Base-by-base conservation (phyloP, 495 filamentous ascomycete genomes). In the Cladorrhinum samala region DNA sequence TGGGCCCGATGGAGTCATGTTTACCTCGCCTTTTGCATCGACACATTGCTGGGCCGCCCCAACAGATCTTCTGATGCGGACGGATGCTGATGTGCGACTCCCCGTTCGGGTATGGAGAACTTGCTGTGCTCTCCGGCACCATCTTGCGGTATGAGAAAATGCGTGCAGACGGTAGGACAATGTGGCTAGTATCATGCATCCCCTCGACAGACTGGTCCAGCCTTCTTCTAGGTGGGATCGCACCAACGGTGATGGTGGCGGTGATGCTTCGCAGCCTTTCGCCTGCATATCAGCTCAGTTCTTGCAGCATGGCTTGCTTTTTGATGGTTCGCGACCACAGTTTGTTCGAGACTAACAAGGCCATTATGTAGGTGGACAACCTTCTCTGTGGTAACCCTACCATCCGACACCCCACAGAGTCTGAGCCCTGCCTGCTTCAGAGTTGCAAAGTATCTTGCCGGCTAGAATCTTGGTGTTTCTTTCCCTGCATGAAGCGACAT, bases 101-200 rank as follows among this genome's bases (percentile, higher is more conserved):
- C 45, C 45, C 11, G 24, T 47, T 47, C 45, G 45, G 45, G 45
- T 47, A 47, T 47, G 45, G 24, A 33, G n/a, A 11, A 17, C 45
- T 46, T 46, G 43, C 20, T 46, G 43, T 46, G 43, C 39, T 46
- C 43, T 20, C 43, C 43, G 43, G 43, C 17, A 18, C 43, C 43
- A 46, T 46, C 43, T 18, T 46, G 43, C 43, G 23, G 43, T 46
- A 46, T 20, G 43, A 46, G 43, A 20, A n/a, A 9, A 46, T 18
- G 23, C 43, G 27, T 46, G 43, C 43, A 46, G 43, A 25, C 23
- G 2, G 17, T 21, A 46, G n/a, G n/a, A n/a, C n/a, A n/a, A n/a
- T n/a, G n/a, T n/a, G n/a, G n/a, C n/a, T n/a, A n/a, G n/a, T n/a
- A n/a, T n/a, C n/a, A n/a, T n/a, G n/a, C n/a, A n/a, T n/a, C n/a